Evolutionary conservation across 169 alveolate species (phyloP).

Genomic region (Cryptosporidium tyzzeri): DNA sequence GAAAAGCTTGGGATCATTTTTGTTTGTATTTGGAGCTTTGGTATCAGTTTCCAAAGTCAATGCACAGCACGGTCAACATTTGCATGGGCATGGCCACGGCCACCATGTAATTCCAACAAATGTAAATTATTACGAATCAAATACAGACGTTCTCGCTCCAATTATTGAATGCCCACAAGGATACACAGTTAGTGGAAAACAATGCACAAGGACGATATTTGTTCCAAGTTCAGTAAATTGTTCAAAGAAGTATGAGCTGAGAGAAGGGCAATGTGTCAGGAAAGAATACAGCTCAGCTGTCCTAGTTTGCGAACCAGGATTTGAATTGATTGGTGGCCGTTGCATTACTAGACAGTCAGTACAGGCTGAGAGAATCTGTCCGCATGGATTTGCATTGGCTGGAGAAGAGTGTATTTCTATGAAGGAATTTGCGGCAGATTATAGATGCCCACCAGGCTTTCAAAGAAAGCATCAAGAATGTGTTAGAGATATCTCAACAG

Average conservation of each 20-base stretch:
- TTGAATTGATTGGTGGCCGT: slow-evolving; percentile 70
- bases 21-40: slow-evolving; percentile 9
- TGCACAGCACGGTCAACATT: slow-evolving; percentile 61
- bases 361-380: slow-evolving; percentile 67
- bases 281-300: slow-evolving; percentile 65
- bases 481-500: slow-evolving; percentile 70
- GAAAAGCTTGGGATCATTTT: slow-evolving; percentile 23
- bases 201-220: slow-evolving; percentile 66
- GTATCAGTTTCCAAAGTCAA: slow-evolving; percentile 9
- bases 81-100: slow-evolving; percentile 51
- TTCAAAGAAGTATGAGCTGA: slow-evolving; percentile 69
- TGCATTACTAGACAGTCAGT: slow-evolving; percentile 63
- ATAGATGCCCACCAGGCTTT: slow-evolving; percentile 75
- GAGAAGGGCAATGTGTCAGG: slow-evolving; percentile 74
- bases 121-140: slow-evolving; percentile 66
- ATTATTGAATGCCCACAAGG: slow-evolving; percentile 74
- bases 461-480: slow-evolving; percentile 75
- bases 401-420: slow-evolving; percentile 74
- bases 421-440: slow-evolving; percentile 74
- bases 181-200: slow-evolving; percentile 64
- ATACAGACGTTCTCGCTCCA: slow-evolving; percentile 72
- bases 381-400: slow-evolving; percentile 72
- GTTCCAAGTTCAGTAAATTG: slow-evolving; percentile 73
- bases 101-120: slow-evolving; percentile 71
- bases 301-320: slow-evolving; percentile 71